These are phyloP conservation scores for Rhizopus arrhizus DNA, from an alignment of 371 early-diverging fungal genomes.

Conservation along the genomic window DNA sequence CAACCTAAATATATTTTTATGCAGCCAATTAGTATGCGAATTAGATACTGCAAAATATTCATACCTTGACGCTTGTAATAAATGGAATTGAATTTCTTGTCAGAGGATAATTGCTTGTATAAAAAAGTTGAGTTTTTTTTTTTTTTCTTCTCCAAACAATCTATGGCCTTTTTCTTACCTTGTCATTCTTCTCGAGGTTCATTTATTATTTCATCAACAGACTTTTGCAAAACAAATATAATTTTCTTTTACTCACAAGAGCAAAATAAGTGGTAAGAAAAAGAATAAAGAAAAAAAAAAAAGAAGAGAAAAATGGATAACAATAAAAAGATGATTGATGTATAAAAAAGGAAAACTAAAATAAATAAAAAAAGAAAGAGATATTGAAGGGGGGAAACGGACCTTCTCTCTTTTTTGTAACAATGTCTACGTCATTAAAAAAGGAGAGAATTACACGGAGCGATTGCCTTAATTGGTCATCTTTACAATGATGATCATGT, in stretches of 20 bases:
- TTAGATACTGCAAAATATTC: neutral
- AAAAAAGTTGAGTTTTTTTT: neutral
- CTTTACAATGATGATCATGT: too few species aligned
- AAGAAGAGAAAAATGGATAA: neutral
- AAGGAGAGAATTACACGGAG: too few species aligned
- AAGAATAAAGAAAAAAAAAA: slow-evolving; percentile 2
- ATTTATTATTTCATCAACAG: slow-evolving; percentile 32
- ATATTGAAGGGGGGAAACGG: too few species aligned
- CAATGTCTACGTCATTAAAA: too few species aligned
- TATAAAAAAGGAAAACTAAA: slow-evolving; percentile 2
- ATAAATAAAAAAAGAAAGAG: too few species aligned
- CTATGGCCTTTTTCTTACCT: slow-evolving; percentile 11
- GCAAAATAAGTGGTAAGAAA: slow-evolving; percentile 5
- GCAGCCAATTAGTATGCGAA: neutral
- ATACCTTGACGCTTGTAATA: neutral
- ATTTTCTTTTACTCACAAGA: neutral
- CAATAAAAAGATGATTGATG: neutral
- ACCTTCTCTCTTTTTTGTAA: too few species aligned
- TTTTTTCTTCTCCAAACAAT: too few species aligned
- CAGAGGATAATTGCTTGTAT: neutral
- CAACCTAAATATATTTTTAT: neutral
- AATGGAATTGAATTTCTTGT: neutral
- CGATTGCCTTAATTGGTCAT: too few species aligned
- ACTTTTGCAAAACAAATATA: neutral
- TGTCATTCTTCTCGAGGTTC: slow-evolving; percentile 32